Base-by-base conservation (phyloP, 352 stramenopile species). In the Phytophthora meadii region DNA sequence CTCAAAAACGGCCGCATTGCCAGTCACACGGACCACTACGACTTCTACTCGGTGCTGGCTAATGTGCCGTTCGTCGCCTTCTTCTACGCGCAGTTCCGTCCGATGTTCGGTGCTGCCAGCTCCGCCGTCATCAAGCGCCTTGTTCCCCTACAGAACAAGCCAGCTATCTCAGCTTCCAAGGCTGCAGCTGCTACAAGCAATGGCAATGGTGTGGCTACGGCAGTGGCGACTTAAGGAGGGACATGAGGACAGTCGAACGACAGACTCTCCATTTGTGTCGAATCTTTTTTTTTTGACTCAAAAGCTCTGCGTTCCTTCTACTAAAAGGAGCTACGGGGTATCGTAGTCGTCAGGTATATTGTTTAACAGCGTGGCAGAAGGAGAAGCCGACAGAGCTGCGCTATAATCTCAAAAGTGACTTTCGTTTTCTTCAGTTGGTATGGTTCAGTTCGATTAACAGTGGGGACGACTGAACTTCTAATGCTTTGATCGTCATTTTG, bases 11-110 rank as follows among this genome's bases (percentile, higher is more conserved):
- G 80, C 57, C 86, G 87, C 57, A 84, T 95, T 57, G 79, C 83
- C 15, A 84, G 72, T 32, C 87, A 95, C 73, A 95, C 87, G 65
- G 87, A 95, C 66, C 87, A 95, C 68, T 95, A 74, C 56, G 85
- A 93, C 62, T 88, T 95, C 28, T 90, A 88, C 63, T 92, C 84
- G 57, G 87, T 95, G 60, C 61, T 95, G 37, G 66, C 81, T 27
- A 93, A 92, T 68, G 70, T 95, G 17, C 87, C 87, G 39, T 79
- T 95, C 39, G 69, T 92, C 5, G 70, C 83, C 48, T 95, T 89
- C 68, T 83, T 93, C 54, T 95, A 95, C 78, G 70, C 72, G 51
- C 83, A 93, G 58, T 88, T 92, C 62, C 86, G 86, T 27, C 79
- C 82, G 25, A 83, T 89, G 72, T 88, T 93, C 58, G 86, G 86